Base-by-base conservation (phyloP, 2,329 filamentous ascomycete species). In the Trichophaea hybrida region DNA sequence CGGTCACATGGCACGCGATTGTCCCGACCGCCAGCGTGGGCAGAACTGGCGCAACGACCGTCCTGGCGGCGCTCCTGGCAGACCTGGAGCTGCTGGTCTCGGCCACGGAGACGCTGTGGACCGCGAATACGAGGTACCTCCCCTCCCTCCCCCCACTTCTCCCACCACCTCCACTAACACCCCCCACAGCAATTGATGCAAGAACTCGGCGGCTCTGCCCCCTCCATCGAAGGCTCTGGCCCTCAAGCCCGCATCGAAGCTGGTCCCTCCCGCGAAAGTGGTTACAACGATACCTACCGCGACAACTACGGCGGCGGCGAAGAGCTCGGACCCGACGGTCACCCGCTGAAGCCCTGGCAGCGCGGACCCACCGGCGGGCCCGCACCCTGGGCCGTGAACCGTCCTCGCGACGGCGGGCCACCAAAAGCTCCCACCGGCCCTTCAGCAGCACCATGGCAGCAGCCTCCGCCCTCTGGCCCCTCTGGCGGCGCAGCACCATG, bases 1-100 rank as follows among this genome's bases (percentile, higher is more conserved):
- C 66, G 93, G 93, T 17, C 93, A 98, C 69, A 96, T 98, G 89
- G 93, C 90, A 67, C 85, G 91, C 68, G 93, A 98, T 75, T 98
- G 93, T 80, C 89, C 91, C 50, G 93, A 98, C 70, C 80, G 93
- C 71, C 87, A 93, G 76, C 83, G 87, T 71, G 93, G 93, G 69
- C 82, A 84, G 50, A 90, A 86, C 73, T 96, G 88, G 88, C 89
- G 93, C 69, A 95, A 95, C 70, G 82, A 86, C 68, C 62, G 58
- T 37, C 70, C 72, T 57, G 67, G 66, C 57, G 73, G 73, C 7
- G 75, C 73, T 63, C 73, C 75, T 66, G 73, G 73, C 54, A 74
- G 76, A 61, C 74, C 75, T 56, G 76, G 78, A 68, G 80, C 80
- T 72, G 84, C 82, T 68, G 80, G 79, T 64, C 81, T 89, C 70